Evolutionary conservation across 2,329 filamentous ascomycete species (phyloP), one percentile per base, ranked within the genome.

Genomic region (Macrophomina pseudophaseolina): DNA sequence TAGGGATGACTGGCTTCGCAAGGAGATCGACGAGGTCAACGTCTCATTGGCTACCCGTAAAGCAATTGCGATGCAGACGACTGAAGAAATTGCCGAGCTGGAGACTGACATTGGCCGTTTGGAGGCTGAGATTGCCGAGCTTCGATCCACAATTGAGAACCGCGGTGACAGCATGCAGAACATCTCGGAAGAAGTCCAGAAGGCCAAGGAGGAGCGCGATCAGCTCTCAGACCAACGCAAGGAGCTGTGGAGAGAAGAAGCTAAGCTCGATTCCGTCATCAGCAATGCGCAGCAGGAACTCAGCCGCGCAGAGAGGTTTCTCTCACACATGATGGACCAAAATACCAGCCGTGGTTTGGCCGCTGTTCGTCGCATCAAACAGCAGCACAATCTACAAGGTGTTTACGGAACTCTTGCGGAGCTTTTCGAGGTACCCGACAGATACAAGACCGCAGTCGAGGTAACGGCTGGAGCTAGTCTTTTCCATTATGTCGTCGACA

Each of bases 401-500:
- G 93, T 95, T 1, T 96, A 97, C 75, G 95, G 96, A 59, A 97
- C 94, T 0, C 80, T 99, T 44, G 94, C 94, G 4, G 96, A 99
- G 76, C 86, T 99, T n/a, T 88, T 98, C 72, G 88, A 93, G 65
- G 93, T 97, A 58, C 88, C 85, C 67, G 93, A 97, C 64, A 87
- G 88, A 64, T 98, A 97, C 79, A 89, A 93, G 68, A 88, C 94
- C 11, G 93, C 95, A 1, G 91, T 96, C 9, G 95, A 99, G 79
- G 93, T 97, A 72, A 95, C 94, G 62, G 95, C 94, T 2, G 95
- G 95, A 18, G 90, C 90, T 69, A 97, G 93, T 76, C 84, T 99
- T 8, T 99, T 99, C 80, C 93, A 99, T 79, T 97, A 97, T 71
- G 89, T 99, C 11, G 94, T 98, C 51, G 94, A 99, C 76, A 94